These are phyloP conservation scores for Phytophthora melonis DNA, from an alignment of 352 stramenopile species.

Conservation along the genomic window DNA sequence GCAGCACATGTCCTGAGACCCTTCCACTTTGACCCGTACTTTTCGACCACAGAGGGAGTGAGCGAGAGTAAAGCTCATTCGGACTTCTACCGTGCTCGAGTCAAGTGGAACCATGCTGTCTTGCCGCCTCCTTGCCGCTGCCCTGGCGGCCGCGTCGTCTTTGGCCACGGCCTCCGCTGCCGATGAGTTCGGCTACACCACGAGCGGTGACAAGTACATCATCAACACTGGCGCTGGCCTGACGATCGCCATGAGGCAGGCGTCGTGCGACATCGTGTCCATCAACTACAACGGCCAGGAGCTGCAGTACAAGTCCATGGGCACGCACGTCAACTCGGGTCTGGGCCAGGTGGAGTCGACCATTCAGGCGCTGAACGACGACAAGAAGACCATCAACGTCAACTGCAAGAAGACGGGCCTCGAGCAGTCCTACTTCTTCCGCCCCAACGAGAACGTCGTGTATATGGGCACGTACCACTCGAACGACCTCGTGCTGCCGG, in stretches of 20 bases:
- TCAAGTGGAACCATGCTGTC: slow-evolving; percentile 21
- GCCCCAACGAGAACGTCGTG: slow-evolving; percentile 55
- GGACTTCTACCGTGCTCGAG: background rate
- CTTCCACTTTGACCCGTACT: background rate
- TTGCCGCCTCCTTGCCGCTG: slow-evolving; percentile 22
- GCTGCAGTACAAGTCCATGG: slow-evolving; percentile 54
- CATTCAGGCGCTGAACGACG: slow-evolving; percentile 43
- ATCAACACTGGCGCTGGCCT: slow-evolving; percentile 45
- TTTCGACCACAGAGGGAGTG: background rate
- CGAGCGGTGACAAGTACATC: slow-evolving; percentile 40
- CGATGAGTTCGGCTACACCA: slow-evolving; percentile 45
- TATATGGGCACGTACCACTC: slow-evolving; percentile 69
- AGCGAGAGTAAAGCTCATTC: too few species aligned
- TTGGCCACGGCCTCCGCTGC: slow-evolving; percentile 19
- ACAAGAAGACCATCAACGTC: slow-evolving; percentile 54
- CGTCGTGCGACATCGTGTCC: slow-evolving; percentile 50
- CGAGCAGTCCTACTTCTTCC: slow-evolving; percentile 41
- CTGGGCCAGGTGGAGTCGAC: slow-evolving; percentile 40
- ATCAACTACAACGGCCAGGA: slow-evolving; percentile 51
- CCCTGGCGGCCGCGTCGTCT: slow-evolving; percentile 15
- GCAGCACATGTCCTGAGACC: background rate
- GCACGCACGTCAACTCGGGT: slow-evolving; percentile 52
- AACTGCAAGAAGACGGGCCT: slow-evolving; percentile 49
- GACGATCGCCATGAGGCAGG: slow-evolving; percentile 43
- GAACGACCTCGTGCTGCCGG: slow-evolving; percentile 35